Percentiles rank a stretch among this genome's conserved stretches.
Conservation (phyloP, 805 yeast genomes). For the Lipomyces anomalus region DNA sequence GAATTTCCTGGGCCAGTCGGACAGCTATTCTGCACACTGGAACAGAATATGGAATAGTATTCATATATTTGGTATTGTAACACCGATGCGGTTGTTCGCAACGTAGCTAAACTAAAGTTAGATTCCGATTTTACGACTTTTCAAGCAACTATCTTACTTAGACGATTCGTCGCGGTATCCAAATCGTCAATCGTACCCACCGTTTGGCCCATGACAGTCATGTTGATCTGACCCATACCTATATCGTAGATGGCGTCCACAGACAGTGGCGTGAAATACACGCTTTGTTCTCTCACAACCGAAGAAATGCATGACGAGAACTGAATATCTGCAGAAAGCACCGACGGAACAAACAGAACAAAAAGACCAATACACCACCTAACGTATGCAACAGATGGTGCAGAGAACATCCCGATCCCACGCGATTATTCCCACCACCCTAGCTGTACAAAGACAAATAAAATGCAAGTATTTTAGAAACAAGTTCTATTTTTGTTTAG, state of each 20-base stretch:
- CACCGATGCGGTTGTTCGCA: constrained; percentile 24
- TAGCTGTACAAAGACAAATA: too few relatives aligned
- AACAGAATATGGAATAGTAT: constrained; percentile 29
- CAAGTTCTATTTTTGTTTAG: too few relatives aligned
- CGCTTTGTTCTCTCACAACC: constrained; percentile 10
- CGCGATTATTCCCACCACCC: too few relatives aligned
- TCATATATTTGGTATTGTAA: constrained; percentile 23
- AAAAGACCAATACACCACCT: neutral
- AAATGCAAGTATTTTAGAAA: too few relatives aligned
- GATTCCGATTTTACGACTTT: too few relatives aligned
- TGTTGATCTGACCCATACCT: constrained; percentile 3
- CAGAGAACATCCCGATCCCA: too few relatives aligned
- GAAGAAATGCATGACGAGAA: constrained; percentile 13
- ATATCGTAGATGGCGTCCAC: constrained; percentile 19
- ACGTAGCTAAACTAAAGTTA: constrained; percentile 29
- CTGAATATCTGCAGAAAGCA: constrained; percentile 9
- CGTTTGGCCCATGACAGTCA: constrained; percentile 16
- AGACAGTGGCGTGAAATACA: constrained; percentile 15
- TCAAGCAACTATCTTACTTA: constrained; percentile 11
- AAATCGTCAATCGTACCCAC: constrained; percentile 16
- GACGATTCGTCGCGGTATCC: constrained; percentile 16
- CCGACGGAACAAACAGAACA: too few relatives aligned
- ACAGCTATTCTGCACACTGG: constrained; percentile 23
- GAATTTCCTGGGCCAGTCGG: constrained; percentile 26
- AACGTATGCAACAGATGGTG: too few relatives aligned